phyloP scores from a whole-genome alignment of 768 basidiomycete species.

The Mycena maculata region DNA sequence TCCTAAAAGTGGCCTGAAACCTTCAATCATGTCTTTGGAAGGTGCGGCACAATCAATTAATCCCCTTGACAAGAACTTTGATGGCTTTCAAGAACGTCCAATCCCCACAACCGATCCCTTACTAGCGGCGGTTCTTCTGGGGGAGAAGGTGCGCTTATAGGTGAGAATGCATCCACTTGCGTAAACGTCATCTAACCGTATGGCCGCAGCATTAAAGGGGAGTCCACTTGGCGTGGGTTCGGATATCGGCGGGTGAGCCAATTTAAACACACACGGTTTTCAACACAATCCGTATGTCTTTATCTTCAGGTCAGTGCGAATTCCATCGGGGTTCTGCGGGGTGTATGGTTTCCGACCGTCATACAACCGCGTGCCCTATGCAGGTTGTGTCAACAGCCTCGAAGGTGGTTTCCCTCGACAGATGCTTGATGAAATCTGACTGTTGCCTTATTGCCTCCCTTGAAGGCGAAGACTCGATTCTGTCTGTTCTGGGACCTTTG shows the following conservation, averaged over 20 bases:
- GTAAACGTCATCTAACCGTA: not conserved
- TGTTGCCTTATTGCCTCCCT: no score
- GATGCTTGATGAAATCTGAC: no score
- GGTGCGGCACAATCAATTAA: conserved; percentile 38
- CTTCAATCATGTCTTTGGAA: conserved; percentile 81
- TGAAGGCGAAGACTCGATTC: conserved; percentile 78
- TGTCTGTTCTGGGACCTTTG: conserved; percentile 82
- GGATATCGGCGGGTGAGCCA: conserved; percentile 83
- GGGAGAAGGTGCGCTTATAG: conserved; percentile 85
- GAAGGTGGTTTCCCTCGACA: conserved; percentile 54
- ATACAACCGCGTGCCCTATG: conserved; percentile 76
- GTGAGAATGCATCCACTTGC: conserved; percentile 40
- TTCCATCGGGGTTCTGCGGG: conserved; percentile 75
- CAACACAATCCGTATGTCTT: no score
- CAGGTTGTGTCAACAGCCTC: conserved; percentile 70
- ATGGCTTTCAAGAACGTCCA: conserved; percentile 57
- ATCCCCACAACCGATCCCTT: conserved; percentile 78
- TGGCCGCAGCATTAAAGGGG: conserved; percentile 55
- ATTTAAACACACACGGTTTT: not conserved
- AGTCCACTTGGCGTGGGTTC: conserved; percentile 75
- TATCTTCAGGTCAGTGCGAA: conserved; percentile 73
- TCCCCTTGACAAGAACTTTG: not conserved
- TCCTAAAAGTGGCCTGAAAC: conserved; percentile 76
- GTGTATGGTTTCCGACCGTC: conserved; percentile 80
- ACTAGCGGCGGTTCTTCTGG: conserved; percentile 87